Evolutionary conservation across 345 rosid genomes (phyloP).

Genomic region (Corchorus olitorius): DNA sequence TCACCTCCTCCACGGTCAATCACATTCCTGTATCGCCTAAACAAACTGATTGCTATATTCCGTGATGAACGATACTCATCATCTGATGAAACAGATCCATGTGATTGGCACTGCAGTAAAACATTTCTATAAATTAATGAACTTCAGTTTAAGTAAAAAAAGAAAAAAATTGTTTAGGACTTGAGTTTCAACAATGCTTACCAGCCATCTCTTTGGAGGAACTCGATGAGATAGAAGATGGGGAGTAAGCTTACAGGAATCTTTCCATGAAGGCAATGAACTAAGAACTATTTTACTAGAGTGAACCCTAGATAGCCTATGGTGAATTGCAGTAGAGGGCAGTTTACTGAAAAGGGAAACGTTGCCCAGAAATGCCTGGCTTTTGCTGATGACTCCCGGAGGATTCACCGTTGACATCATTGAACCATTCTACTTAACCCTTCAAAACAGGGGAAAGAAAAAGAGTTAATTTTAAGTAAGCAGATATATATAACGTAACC

Average conservation of each 20-base stretch:
- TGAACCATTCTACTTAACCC: constrained; percentile 52
- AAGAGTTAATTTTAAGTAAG: background rate
- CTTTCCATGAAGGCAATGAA: constrained; percentile 45
- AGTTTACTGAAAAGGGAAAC: constrained; percentile 27
- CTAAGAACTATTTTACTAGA: constrained; percentile 29
- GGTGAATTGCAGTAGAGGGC: constrained; percentile 30
- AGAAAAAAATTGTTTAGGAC: background rate
- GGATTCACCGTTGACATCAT: constrained; percentile 54
- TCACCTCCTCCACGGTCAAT: constrained; percentile 93
- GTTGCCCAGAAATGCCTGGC: constrained; percentile 27
- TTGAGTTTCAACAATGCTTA: constrained; percentile 28
- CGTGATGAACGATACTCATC: constrained; percentile 89
- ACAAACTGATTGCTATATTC: constrained; percentile 83
- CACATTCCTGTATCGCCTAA: constrained; percentile 78
- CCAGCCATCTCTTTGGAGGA: constrained; percentile 58
- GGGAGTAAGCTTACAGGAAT: constrained; percentile 30
- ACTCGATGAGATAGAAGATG: constrained; percentile 29
- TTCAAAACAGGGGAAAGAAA: constrained; percentile 30
- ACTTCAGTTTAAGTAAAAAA: background rate
- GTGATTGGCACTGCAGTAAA: constrained; percentile 53
- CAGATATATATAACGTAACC: background rate
- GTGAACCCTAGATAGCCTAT: constrained; percentile 28
- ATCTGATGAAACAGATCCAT: constrained; percentile 52
- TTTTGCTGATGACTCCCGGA: constrained; percentile 44
- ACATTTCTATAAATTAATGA: background rate